These are phyloP conservation scores for Phyllostachys edulis DNA, from an alignment of 176 grass and related monocot genomes.

Conservation along the genomic window DNA sequence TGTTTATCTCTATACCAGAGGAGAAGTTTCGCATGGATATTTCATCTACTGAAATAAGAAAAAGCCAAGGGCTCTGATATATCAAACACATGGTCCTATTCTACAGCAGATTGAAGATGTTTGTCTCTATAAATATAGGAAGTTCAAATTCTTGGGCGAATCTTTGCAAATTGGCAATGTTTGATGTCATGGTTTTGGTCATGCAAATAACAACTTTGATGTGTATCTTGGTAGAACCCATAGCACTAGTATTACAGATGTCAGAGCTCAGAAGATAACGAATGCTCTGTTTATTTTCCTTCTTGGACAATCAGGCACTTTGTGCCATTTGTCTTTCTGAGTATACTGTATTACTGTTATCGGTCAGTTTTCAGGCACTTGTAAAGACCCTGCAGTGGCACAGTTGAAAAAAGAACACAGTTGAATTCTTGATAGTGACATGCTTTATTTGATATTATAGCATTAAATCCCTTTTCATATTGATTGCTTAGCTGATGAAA, in stretches of 20 bases:
- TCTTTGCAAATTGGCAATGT: slow-evolving; percentile 2
- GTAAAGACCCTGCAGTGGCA: neutral
- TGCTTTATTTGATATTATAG: slow-evolving; percentile 23
- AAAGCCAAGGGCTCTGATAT: slow-evolving; percentile 43
- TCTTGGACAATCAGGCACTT: neutral
- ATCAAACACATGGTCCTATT: neutral
- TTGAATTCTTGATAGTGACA: slow-evolving; percentile 8
- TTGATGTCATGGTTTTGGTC: slow-evolving; percentile 8
- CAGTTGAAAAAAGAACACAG: neutral
- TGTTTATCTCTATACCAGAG: slow-evolving; percentile 80
- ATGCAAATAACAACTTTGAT: neutral
- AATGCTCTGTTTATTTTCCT: neutral
- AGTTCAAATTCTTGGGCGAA: neutral
- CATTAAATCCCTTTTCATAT: neutral
- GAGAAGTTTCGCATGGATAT: slow-evolving; percentile 77
- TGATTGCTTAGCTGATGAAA: slow-evolving; percentile 24
- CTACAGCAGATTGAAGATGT: slow-evolving; percentile 1
- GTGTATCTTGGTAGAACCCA: slow-evolving; percentile 11
- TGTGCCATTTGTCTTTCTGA: neutral
- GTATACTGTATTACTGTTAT: neutral
- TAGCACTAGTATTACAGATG: neutral
- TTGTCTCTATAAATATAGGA: neutral
- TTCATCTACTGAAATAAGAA: slow-evolving; percentile 85
- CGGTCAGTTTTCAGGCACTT: neutral
- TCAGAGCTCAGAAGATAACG: neutral